A percentile compares a stretch with the other conserved stretches of the same genome.
Conservation (phyloP, 1,284 basidiomycete species). For the Hymenochaete sp. region DNA sequence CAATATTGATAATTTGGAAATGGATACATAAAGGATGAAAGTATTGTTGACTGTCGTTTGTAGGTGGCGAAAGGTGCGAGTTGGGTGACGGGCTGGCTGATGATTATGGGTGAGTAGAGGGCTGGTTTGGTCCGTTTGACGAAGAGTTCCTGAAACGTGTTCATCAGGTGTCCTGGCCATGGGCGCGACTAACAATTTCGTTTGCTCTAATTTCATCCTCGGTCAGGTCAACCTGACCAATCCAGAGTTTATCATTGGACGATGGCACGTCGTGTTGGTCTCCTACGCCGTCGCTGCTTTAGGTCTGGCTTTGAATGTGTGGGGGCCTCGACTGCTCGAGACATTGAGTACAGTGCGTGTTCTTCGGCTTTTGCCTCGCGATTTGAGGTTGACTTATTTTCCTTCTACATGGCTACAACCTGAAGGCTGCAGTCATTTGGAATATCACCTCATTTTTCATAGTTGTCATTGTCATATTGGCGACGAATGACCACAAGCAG, state of each 20-base stretch:
- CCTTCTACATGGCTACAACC: not conserved
- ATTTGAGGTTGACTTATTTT: not conserved
- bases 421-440: conserved; percentile 13
- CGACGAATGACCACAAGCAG: conserved; percentile 14
- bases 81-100: conserved; percentile 16
- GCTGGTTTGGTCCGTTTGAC: not conserved
- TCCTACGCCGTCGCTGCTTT: conserved; percentile 14
- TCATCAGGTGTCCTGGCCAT: conserved; percentile 15
- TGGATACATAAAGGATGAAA: too few species aligned
- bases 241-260: conserved; percentile 15
- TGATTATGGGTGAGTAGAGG: conserved; percentile 12
- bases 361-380: not conserved
- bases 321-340: conserved; percentile 13
- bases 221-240: conserved; percentile 15
- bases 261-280: conserved; percentile 15
- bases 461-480: conserved; percentile 12
- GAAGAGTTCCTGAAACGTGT: not conserved
- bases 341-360: conserved; percentile 11
- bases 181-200: conserved; percentile 17
- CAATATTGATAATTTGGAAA: not conserved
- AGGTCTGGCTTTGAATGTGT: conserved; percentile 9
- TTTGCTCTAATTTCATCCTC: conserved; percentile 16
- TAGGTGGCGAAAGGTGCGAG: conserved; percentile 14
- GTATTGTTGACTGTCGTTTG: not conserved
- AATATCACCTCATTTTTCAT: conserved; percentile 14